Conservation (phyloP, 805 yeast genomes). For the Pichia rugopelliculosa region DNA sequence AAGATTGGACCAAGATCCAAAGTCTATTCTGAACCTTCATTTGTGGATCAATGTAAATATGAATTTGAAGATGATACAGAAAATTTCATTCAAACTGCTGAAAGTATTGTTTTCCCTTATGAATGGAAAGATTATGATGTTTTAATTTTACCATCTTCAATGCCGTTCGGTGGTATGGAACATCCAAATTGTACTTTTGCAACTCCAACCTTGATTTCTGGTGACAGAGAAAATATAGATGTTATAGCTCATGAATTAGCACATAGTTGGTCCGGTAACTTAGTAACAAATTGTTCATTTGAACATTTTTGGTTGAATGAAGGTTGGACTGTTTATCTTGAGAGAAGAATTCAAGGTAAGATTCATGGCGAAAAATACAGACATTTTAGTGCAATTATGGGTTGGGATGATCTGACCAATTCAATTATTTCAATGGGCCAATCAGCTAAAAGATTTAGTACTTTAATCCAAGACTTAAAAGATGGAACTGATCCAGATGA, state of each 20-base stretch:
- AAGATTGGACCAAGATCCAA: conserved; percentile 80
- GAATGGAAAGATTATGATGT: conserved; percentile 84
- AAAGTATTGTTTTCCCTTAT: conserved; percentile 64
- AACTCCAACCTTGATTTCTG: conserved; percentile 80
- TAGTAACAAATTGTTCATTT: conserved; percentile 88
- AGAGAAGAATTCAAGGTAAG: conserved; percentile 70
- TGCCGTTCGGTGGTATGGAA: conserved; percentile 94
- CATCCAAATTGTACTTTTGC: conserved; percentile 87
- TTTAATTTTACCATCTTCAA: conserved; percentile 65
- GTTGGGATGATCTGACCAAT: conserved; percentile 76
- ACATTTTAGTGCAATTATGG: conserved; percentile 77
- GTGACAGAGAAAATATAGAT: conserved; percentile 78
- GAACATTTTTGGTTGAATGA: conserved; percentile 93
- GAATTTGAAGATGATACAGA: conserved; percentile 82
- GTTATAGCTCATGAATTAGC: conserved; percentile 92
- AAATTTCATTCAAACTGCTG: conserved; percentile 71
- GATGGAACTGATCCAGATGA: conserved; percentile 80
- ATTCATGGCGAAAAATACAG: conserved; percentile 74
- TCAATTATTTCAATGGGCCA: conserved; percentile 61
- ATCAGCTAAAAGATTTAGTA: conserved; percentile 42
- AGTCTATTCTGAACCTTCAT: conserved; percentile 71
- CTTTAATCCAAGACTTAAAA: conserved; percentile 64
- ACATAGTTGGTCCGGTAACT: conserved; percentile 88
- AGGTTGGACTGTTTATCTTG: conserved; percentile 93
- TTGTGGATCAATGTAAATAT: conserved; percentile 59